phyloP scores from a whole-genome alignment of 257 asterid genomes.

The Nicotiana obtusifolia region DNA sequence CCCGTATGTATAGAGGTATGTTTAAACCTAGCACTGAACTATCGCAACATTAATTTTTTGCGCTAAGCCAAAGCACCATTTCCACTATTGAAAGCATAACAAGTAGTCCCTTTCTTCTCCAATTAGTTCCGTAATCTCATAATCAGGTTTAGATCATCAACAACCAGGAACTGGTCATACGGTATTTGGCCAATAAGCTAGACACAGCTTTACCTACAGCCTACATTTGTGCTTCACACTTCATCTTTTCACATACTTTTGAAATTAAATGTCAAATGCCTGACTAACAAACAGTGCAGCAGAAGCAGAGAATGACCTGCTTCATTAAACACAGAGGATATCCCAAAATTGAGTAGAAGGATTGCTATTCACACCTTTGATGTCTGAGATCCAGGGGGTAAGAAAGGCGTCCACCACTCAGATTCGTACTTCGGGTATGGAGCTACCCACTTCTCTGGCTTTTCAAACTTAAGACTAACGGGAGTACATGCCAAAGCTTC shows the following conservation, averaged over 20 bases:
- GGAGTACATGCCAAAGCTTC: slow-evolving; percentile 78
- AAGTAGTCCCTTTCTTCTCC: background rate
- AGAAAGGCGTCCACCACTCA: slow-evolving; percentile 86
- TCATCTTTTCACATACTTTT: background rate
- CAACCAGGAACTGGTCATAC: background rate
- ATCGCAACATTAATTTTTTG: background rate
- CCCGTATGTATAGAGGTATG: background rate
- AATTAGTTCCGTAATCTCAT: background rate
- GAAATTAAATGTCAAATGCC: background rate
- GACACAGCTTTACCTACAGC: slow-evolving; percentile 1
- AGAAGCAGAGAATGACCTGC: background rate
- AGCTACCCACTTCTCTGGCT: slow-evolving; percentile 79
- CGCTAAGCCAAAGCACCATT: background rate
- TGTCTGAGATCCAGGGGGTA: slow-evolving; percentile 38
- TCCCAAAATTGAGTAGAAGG: slow-evolving; percentile 11
- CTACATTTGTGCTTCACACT: background rate
- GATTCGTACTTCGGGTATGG: slow-evolving; percentile 76
- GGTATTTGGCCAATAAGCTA: background rate
- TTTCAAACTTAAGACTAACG: slow-evolving; percentile 52
- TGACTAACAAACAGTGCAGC: slow-evolving; percentile 12
- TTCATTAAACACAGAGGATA: slow-evolving; percentile 15
- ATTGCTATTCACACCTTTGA: slow-evolving; percentile 38
- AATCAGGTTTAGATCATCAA: background rate
- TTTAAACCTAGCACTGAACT: background rate
- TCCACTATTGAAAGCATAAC: background rate